phyloP scores from a whole-genome alignment of 2,329 filamentous ascomycete species.

The Elsinoe necatrix region DNA sequence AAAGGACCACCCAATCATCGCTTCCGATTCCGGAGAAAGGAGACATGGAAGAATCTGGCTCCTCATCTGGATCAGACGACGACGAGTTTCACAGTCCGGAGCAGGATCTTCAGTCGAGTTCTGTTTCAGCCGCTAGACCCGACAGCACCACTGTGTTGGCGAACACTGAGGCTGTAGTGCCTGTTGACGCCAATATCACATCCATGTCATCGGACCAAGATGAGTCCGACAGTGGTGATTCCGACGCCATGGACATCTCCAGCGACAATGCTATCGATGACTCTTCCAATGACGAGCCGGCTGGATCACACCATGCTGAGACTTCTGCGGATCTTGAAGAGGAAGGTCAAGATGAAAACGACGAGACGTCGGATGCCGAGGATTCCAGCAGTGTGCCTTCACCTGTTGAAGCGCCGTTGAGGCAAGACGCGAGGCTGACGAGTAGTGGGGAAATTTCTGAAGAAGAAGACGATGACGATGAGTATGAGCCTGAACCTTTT shows the following conservation, averaged over 20 bases:
- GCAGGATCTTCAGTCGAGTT: neutral
- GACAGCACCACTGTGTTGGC: neutral
- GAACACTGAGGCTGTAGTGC: neutral
- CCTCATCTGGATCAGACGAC: slow-evolving; percentile 1
- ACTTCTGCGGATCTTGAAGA: neutral
- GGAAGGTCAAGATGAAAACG: neutral
- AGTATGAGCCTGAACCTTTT: neutral
- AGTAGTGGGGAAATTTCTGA: neutral
- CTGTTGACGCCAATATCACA: neutral
- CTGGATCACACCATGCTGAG: neutral
- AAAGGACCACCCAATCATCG: no score
- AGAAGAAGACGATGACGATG: slow-evolving; percentile 2
- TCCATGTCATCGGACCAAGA: neutral
- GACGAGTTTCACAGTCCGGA: neutral
- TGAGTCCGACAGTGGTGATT: neutral
- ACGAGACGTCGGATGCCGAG: neutral
- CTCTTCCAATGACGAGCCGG: neutral
- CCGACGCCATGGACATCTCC: slow-evolving; percentile 13
- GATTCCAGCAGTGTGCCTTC: neutral
- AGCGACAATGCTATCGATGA: neutral
- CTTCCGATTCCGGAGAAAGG: neutral
- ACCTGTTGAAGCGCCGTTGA: neutral
- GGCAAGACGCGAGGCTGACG: neutral
- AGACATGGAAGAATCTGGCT: neutral
- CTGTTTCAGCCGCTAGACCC: neutral